Conservation (phyloP, 768 basidiomycete species). For the Boletus rubescentipes region DNA sequence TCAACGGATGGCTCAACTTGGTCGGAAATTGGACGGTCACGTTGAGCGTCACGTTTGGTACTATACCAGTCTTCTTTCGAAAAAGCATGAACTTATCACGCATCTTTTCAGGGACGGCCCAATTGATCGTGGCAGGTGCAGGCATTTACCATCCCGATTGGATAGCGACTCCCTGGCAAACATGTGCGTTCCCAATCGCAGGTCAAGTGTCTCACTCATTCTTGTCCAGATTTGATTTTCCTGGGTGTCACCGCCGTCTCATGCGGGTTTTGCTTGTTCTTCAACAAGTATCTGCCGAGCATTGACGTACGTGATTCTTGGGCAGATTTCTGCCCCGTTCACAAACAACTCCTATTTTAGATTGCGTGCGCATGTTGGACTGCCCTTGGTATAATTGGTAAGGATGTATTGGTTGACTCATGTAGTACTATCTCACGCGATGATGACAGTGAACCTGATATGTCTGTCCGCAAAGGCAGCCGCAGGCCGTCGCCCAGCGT, state of each 20-base stretch:
- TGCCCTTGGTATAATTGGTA: slow-evolving; percentile 53
- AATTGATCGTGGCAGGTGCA: slow-evolving; percentile 57
- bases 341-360: slow-evolving; percentile 31
- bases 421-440: slow-evolving; percentile 11
- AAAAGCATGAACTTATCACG: not conserved
- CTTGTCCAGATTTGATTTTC: slow-evolving; percentile 49
- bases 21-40: slow-evolving; percentile 70
- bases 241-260: slow-evolving; percentile 49
- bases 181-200: slow-evolving; percentile 38
- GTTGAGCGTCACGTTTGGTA: slow-evolving; percentile 63
- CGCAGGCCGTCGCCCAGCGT: slow-evolving; percentile 50
- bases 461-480: slow-evolving; percentile 58
- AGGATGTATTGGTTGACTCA: not conserved
- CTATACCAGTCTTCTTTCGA: not conserved
- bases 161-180: slow-evolving; percentile 59
- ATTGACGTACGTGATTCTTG: slow-evolving; percentile 42
- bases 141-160: slow-evolving; percentile 59
- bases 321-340: not conserved
- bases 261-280: slow-evolving; percentile 53
- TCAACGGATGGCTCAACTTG: slow-evolving; percentile 67
- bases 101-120: slow-evolving; percentile 47
- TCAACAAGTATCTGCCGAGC: slow-evolving; percentile 48
- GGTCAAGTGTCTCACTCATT: not conserved
- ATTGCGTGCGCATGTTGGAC: slow-evolving; percentile 64
- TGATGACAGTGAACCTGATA: slow-evolving; percentile 51